A percentile compares a stretch with the other conserved stretches of the same genome.
These are phyloP conservation scores for Lagenaria siceraria DNA, from an alignment of 306 rosid species.

Conservation along the genomic window DNA sequence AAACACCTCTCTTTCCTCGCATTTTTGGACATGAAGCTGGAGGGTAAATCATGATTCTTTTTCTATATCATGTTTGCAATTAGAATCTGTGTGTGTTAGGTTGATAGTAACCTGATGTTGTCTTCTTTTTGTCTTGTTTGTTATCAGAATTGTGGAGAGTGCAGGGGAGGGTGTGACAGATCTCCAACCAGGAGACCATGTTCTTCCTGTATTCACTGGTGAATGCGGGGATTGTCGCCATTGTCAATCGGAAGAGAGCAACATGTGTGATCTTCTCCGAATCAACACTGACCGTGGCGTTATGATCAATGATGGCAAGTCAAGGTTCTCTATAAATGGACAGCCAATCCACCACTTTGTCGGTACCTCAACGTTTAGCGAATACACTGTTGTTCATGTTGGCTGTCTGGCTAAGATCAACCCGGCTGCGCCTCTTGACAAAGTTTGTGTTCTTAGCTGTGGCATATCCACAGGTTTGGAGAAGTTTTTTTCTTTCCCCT, in stretches of 20 bases:
- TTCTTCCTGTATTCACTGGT: slow-evolving; percentile 88
- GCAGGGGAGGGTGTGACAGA: slow-evolving; percentile 80
- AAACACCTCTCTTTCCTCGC: slow-evolving; percentile 77
- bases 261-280: slow-evolving; percentile 83
- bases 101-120: too few relatives aligned
- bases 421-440: slow-evolving; percentile 82
- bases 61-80: background rate
- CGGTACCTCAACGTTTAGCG: slow-evolving; percentile 85
- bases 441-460: slow-evolving; percentile 83
- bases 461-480: slow-evolving; percentile 72
- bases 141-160: slow-evolving; percentile 49
- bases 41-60: slow-evolving; percentile 33
- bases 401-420: slow-evolving; percentile 79
- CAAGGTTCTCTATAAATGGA: slow-evolving; percentile 63
- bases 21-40: slow-evolving; percentile 93
- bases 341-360: slow-evolving; percentile 67
- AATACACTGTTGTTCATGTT: slow-evolving; percentile 64
- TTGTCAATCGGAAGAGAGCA: slow-evolving; percentile 81
- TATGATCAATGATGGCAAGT: slow-evolving; percentile 48
- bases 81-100: too few relatives aligned
- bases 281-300: slow-evolving; percentile 84
- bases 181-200: slow-evolving; percentile 73
- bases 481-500: too few relatives aligned
- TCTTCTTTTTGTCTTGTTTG: background rate
- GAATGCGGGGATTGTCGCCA: slow-evolving; percentile 82